A percentile compares a stretch with the other conserved stretches of the same genome.
phyloP scores from a whole-genome alignment of 208 protist species.

The Wallacemonas sp. region DNA sequence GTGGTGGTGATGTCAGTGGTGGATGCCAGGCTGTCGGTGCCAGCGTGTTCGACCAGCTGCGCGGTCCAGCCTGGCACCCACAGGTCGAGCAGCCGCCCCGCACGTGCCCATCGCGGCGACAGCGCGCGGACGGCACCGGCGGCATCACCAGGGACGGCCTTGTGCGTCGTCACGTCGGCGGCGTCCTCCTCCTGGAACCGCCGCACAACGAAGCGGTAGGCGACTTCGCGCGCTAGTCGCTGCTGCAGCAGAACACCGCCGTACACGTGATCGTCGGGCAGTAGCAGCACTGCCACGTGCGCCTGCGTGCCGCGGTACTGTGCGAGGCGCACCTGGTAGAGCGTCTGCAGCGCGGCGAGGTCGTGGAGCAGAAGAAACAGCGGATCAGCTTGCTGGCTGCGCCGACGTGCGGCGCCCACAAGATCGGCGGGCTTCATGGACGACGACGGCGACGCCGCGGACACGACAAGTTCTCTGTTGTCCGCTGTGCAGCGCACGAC shows the following conservation, averaged over 20 bases:
- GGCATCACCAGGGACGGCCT: not conserved
- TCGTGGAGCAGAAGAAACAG: slow-evolving; percentile 61
- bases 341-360: slow-evolving; percentile 33
- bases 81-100: slow-evolving; percentile 16
- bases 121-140: not conserved
- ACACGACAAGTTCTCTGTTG: slow-evolving; percentile 19
- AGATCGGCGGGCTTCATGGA: not conserved
- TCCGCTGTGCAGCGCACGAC: slow-evolving; percentile 58
- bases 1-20: not conserved
- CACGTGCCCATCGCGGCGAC: slow-evolving; percentile 4
- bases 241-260: slow-evolving; percentile 45
- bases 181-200: slow-evolving; percentile 25
- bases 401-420: slow-evolving; percentile 13
- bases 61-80: slow-evolving; percentile 21
- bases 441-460: not conserved
- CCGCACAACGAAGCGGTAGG: slow-evolving; percentile 48
- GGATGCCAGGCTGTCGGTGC: too few species aligned
- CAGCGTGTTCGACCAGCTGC: slow-evolving; percentile 14
- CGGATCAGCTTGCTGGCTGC: slow-evolving; percentile 29
- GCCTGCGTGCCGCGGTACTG: slow-evolving; percentile 3
- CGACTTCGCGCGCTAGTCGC: slow-evolving; percentile 36
- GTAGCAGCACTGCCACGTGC: slow-evolving; percentile 54
- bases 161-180: not conserved
- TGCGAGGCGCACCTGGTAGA: slow-evolving; percentile 43
- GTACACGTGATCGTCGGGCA: slow-evolving; percentile 72